Evolutionary conservation across 1,284 basidiomycete species (phyloP).

Genomic region (Sphagnurus paluster): DNA sequence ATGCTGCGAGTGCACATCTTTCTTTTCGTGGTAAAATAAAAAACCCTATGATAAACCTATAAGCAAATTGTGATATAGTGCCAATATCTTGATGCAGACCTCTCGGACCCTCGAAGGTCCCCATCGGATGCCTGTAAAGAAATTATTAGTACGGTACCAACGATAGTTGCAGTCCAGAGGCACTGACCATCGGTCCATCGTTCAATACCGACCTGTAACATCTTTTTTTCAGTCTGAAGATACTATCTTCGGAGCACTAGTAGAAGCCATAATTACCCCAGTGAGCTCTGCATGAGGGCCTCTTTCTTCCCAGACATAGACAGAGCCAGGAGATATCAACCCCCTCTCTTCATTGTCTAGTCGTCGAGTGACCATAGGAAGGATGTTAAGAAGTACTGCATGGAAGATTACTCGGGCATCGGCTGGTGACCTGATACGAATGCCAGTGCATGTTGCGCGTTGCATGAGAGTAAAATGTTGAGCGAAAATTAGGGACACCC

Average conservation of each 20-base stretch:
- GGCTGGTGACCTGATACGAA: constrained; percentile 56
- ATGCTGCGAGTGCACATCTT: constrained; percentile 46
- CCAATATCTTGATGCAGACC: constrained; percentile 34
- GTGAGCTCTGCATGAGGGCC: constrained; percentile 71
- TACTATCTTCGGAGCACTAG: neutral
- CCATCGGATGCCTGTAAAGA: constrained; percentile 63
- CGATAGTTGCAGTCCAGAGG: neutral
- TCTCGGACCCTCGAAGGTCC: constrained; percentile 76
- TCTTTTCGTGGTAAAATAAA: constrained; percentile 76
- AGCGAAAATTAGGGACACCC: neutral
- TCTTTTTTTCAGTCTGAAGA: constrained; percentile 11
- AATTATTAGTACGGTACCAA: constrained; percentile 37
- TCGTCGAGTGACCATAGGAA: constrained; percentile 76
- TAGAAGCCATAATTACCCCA: constrained; percentile 48
- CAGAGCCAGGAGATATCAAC: constrained; percentile 63
- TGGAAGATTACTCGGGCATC: constrained; percentile 80
- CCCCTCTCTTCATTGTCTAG: constrained; percentile 72
- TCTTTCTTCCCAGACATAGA: constrained; percentile 83
- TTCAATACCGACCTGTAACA: constrained; percentile 66
- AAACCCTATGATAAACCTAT: constrained; percentile 53
- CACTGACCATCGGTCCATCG: constrained; percentile 53
- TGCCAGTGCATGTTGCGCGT: constrained; percentile 45
- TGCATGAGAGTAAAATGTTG: constrained; percentile 33
- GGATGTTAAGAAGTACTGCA: constrained; percentile 61
- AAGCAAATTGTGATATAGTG: constrained; percentile 6